Conservation (phyloP, 176 grass and related monocot genomes). For the Aegilops tauschii region DNA sequence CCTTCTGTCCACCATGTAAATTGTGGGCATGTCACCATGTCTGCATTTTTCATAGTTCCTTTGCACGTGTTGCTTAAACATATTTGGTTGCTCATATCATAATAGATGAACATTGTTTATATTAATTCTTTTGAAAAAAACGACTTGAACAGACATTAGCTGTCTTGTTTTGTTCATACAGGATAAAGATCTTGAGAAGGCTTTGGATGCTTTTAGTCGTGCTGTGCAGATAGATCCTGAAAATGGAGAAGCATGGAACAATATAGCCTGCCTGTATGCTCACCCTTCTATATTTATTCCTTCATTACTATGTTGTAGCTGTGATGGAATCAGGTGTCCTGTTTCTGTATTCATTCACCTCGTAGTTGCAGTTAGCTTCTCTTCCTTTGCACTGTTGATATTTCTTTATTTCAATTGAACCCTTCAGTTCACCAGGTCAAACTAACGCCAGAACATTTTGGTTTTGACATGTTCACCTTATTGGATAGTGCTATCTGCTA, state of each 20-base stretch:
- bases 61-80: background rate
- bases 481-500: background rate
- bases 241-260: constrained; percentile 99
- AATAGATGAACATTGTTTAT: background rate
- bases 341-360: constrained; percentile 12
- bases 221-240: constrained; percentile 98
- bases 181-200: constrained; percentile 88
- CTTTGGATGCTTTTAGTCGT: constrained; percentile 87
- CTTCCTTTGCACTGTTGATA: background rate
- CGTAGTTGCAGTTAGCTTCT: no score
- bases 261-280: constrained; percentile 87
- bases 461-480: background rate
- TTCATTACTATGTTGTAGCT: constrained; percentile 8
- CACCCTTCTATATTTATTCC: background rate
- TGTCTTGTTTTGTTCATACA: constrained; percentile 40
- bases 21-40: background rate
- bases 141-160: constrained; percentile 1
- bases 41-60: background rate
- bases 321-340: constrained; percentile 25
- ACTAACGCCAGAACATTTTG: background rate
- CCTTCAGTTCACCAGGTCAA: background rate
- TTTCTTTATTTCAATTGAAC: background rate
- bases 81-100: background rate
- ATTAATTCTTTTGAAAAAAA: background rate
- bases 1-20: background rate